Evolutionary conservation across 768 basidiomycete species (phyloP), one percentile per base, ranked within the genome.

Genomic region (Daedaleopsis sinensis): DNA sequence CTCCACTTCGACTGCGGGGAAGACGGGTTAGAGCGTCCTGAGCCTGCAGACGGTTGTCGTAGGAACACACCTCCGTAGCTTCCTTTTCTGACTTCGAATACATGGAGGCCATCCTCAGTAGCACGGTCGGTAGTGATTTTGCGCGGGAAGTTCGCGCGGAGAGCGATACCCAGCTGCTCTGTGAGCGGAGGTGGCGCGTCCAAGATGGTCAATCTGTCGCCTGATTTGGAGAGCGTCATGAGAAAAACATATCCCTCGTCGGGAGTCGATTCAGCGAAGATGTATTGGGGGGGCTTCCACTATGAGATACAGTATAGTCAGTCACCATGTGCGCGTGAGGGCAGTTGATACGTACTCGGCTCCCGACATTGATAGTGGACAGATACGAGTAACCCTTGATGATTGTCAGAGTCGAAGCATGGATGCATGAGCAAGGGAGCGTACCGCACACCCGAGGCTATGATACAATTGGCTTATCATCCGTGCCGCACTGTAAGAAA

Each of bases 351-450:
- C 75, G 46, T 67, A 89, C 89, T 35, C 82, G 65, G 61, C 80
- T 81, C 37, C 81, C 82, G 8, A 81, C 79, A 65, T 85, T 85
- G 27, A 74, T 61, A 6, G 74, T 71, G 2, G 90, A 83, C 65
- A 86, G 76, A 64, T 88, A 91, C n/a, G 82, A 76, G 67, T 85
- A 92, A 39, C 90, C 90, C 90, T 92, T 66, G 24, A 10, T 8
- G 21, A 27, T 16, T 36, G 51, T 43, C n/a, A 49, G 64, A 23
- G 58, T 52, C 21, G 48, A 12, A 24, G 12, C 10, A 46, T 16
- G 27, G 38, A 18, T 5, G 9, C 16, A 12, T 18, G 44, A 3
- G 27, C 23, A 9, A 36, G 32, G 13, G 11, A 18, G 61, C 59
- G 32, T 51, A 90, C 90, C 67, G 84, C 78, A 58, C 77, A 73